Evolutionary conservation across 352 stramenopile genomes (phyloP).

Genomic region (Phytophthora pini): DNA sequence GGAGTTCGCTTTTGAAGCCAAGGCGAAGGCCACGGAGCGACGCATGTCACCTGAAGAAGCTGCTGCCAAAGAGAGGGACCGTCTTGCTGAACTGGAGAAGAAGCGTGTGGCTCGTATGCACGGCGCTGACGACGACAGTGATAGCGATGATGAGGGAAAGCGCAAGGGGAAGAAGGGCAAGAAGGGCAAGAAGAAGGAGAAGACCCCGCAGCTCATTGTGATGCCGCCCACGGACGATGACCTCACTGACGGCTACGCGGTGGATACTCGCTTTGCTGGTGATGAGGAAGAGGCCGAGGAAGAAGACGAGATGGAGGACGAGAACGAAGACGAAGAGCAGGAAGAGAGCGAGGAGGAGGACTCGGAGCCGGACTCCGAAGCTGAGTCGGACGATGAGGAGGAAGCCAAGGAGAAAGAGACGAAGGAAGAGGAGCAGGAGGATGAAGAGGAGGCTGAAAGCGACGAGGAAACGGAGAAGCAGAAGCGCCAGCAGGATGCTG

Average conservation of each 20-base stretch:
- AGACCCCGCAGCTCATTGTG: slow-evolving; percentile 64
- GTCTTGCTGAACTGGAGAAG: slow-evolving; percentile 92
- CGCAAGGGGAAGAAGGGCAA: slow-evolving; percentile 63
- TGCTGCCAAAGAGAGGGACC: slow-evolving; percentile 92
- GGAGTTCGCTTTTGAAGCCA: slow-evolving; percentile 91
- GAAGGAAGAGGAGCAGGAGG: slow-evolving; percentile 52
- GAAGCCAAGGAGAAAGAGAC: slow-evolving; percentile 42
- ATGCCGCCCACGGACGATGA: slow-evolving; percentile 91
- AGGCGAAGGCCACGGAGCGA: slow-evolving; percentile 93
- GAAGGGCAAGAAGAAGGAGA: slow-evolving; percentile 54
- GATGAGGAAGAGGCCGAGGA: slow-evolving; percentile 63
- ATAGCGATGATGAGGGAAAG: slow-evolving; percentile 52
- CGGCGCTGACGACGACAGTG: slow-evolving; percentile 84
- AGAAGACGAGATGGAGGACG: slow-evolving; percentile 61
- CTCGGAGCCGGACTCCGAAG: slow-evolving; percentile 50
- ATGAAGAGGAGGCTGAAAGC: slow-evolving; percentile 44
- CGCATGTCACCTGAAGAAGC: slow-evolving; percentile 95
- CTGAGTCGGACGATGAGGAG: slow-evolving; percentile 54
- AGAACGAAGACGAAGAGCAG: slow-evolving; percentile 56
- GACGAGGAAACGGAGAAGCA: slow-evolving; percentile 89
- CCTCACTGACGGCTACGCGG: slow-evolving; percentile 86
- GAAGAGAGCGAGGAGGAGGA: slow-evolving; percentile 55
- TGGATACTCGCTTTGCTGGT: slow-evolving; percentile 64
- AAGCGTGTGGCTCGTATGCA: slow-evolving; percentile 95
- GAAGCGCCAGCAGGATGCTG: slow-evolving; percentile 52